Conservation (phyloP, 139 green algal genomes). For the Asterochloris sp. region DNA sequence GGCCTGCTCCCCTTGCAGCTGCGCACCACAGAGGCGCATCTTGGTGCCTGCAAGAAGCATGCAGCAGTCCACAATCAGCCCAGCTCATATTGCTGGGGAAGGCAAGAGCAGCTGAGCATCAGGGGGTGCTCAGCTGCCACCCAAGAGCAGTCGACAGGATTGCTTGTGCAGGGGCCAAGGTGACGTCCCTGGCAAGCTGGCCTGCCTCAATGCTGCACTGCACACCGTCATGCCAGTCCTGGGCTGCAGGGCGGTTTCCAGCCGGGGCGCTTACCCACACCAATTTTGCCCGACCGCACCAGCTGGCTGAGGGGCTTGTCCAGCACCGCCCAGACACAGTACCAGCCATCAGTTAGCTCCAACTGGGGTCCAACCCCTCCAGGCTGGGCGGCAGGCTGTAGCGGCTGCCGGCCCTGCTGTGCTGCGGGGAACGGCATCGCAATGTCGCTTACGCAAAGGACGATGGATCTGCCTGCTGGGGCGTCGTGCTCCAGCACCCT, state of each 20-base stretch:
- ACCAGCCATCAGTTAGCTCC: conserved; percentile 72
- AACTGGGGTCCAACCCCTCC: conserved; percentile 16
- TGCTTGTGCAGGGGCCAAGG: not conserved
- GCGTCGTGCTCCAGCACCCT: conserved; percentile 57
- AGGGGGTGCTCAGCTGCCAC: not conserved
- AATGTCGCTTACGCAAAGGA: conserved; percentile 41
- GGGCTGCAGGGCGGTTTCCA: not conserved
- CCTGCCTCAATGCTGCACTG: not conserved
- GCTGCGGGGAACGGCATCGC: not conserved
- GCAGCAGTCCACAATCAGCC: too few relatives aligned
- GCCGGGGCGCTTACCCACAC: not conserved
- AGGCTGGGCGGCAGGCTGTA: not conserved
- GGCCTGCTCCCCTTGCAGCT: not conserved
- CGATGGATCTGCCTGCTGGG: conserved; percentile 29
- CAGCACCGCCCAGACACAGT: conserved; percentile 38
- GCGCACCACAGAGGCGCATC: not conserved
- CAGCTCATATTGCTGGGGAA: too few relatives aligned
- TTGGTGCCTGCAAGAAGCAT: not conserved
- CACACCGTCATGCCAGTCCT: not conserved
- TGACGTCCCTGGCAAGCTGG: not conserved
- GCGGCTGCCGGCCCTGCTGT: too few relatives aligned
- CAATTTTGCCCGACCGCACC: conserved; percentile 1
- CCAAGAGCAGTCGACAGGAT: not conserved
- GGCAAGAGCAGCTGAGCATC: too few relatives aligned
- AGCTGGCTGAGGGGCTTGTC: conserved; percentile 42